Conservation (phyloP, 805 yeast genomes). For the Nakazawaea wyomingensis region DNA sequence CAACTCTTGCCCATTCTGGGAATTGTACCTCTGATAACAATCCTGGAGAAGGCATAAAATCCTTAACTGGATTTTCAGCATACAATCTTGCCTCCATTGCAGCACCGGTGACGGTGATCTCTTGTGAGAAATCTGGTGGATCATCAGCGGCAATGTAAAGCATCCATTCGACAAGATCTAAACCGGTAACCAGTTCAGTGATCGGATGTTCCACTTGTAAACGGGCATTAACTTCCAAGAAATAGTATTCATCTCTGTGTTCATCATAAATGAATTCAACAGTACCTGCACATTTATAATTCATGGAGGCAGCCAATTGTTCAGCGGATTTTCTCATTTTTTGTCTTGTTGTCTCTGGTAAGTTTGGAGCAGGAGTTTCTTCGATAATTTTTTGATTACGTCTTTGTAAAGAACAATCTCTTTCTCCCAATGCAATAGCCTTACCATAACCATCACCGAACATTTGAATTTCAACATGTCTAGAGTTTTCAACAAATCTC, state of each 20-base stretch:
- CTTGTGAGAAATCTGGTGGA: conserved; percentile 70
- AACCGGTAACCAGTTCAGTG: conserved; percentile 91
- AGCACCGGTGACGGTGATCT: conserved; percentile 69
- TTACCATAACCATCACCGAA: conserved; percentile 93
- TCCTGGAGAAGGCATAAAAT: conserved; percentile 95
- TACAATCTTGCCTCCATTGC: conserved; percentile 95
- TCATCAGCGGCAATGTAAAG: conserved; percentile 81
- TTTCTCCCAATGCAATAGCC: conserved; percentile 92
- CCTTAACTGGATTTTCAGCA: conserved; percentile 96
- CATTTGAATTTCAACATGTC: conserved; percentile 96
- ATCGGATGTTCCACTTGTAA: conserved; percentile 97
- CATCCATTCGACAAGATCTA: conserved; percentile 98
- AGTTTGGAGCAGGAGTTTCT: conserved; percentile 96
- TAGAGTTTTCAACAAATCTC: conserved; percentile 88
- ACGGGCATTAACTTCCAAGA: conserved; percentile 93
- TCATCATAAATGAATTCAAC: conserved; percentile 93
- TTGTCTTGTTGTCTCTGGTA: conserved; percentile 73
- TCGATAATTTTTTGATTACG: conserved; percentile 95
- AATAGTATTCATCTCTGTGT: conserved; percentile 82
- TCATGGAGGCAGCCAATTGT: conserved; percentile 72
- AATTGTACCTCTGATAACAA: conserved; percentile 78
- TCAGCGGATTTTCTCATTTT: conserved; percentile 82
- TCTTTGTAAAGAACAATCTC: conserved; percentile 96
- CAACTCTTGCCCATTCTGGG: conserved; percentile 91
- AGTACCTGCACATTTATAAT: conserved; percentile 96